Evolutionary conservation across 441 rosid genomes (phyloP).

Genomic region (Flueggea neowawraea): DNA sequence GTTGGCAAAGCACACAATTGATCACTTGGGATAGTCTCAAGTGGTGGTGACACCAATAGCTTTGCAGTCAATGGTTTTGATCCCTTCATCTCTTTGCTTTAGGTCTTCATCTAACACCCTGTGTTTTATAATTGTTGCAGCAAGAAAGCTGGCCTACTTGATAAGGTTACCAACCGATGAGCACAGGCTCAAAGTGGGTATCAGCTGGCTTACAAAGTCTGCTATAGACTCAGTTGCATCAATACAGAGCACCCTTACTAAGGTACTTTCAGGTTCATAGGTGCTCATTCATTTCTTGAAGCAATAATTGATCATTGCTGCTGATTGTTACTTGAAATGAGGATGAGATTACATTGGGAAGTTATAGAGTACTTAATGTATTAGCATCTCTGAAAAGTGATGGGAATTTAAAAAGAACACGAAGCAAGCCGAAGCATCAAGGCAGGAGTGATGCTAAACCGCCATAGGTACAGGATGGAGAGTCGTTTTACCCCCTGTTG

Average conservation of each 20-base stretch:
- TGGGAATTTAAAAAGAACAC: too few species aligned
- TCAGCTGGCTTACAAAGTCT: conserved; percentile 88
- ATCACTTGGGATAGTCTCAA: too few species aligned
- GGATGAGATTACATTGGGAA: too few species aligned
- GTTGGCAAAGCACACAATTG: too few species aligned
- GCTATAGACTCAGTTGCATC: conserved; percentile 78
- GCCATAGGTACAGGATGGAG: too few species aligned
- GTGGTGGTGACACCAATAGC: too few species aligned
- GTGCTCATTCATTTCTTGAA: neutral
- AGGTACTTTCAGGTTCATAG: conserved; percentile 52
- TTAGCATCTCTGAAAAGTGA: too few species aligned
- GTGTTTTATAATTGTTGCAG: conserved; percentile 29
- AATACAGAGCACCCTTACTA: conserved; percentile 60
- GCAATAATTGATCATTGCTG: neutral
- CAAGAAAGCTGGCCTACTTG: conserved; percentile 83
- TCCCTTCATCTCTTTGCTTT: neutral
- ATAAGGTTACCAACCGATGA: conserved; percentile 88
- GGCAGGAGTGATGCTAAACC: too few species aligned
- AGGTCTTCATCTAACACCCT: conserved; percentile 1
- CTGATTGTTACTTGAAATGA: neutral
- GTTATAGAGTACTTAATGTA: too few species aligned
- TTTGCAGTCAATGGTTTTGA: too few species aligned
- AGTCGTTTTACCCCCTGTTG: too few species aligned
- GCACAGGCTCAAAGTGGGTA: conserved; percentile 85
- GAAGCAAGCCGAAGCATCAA: too few species aligned